Percentiles rank a stretch among this genome's conserved stretches.
Evolutionary conservation across 2,329 filamentous ascomycete genomes (phyloP).

Genomic region (Alternaria sp.): DNA sequence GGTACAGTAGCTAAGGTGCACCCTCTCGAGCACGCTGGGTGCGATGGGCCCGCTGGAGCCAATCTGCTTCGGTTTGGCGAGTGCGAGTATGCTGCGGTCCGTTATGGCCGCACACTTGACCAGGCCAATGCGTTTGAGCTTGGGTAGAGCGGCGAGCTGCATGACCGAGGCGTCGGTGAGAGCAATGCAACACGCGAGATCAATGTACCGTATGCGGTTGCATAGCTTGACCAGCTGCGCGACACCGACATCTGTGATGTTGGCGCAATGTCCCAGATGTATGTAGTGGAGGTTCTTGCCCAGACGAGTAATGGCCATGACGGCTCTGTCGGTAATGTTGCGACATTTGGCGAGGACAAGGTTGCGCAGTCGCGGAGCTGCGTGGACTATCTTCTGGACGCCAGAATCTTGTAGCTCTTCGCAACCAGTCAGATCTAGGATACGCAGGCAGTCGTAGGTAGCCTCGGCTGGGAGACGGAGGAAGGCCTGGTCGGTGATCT

Average conservation of each 20-base stretch:
- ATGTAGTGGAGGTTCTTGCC: constrained; percentile 98
- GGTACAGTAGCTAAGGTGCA: constrained; percentile 94
- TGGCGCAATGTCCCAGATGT: constrained; percentile 89
- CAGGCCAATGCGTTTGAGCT: constrained; percentile 90
- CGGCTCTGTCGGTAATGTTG: constrained; percentile 87
- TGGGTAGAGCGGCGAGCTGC: constrained; percentile 83
- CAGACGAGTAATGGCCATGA: constrained; percentile 83
- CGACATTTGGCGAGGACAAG: constrained; percentile 93
- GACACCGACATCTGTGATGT: constrained; percentile 89
- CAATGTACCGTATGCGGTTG: constrained; percentile 96
- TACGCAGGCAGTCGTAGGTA: constrained; percentile 85
- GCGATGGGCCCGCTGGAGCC: constrained; percentile 62
- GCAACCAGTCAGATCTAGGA: constrained; percentile 92
- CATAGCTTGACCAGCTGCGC: constrained; percentile 82
- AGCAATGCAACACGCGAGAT: constrained; percentile 90
- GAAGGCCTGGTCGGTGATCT: constrained; percentile 89
- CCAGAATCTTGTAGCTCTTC: constrained; percentile 82
- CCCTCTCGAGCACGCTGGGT: constrained; percentile 79
- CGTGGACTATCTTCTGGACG: constrained; percentile 84
- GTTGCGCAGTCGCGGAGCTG: constrained; percentile 87
- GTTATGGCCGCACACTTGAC: constrained; percentile 94
- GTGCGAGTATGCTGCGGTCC: constrained; percentile 82
- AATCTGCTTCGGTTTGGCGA: constrained; percentile 71
- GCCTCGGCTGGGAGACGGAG: constrained; percentile 72
- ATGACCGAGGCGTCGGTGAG: constrained; percentile 87